Conservation (phyloP, 2,329 filamentous ascomycete species). For the Colletotrichum chlorophyti region DNA sequence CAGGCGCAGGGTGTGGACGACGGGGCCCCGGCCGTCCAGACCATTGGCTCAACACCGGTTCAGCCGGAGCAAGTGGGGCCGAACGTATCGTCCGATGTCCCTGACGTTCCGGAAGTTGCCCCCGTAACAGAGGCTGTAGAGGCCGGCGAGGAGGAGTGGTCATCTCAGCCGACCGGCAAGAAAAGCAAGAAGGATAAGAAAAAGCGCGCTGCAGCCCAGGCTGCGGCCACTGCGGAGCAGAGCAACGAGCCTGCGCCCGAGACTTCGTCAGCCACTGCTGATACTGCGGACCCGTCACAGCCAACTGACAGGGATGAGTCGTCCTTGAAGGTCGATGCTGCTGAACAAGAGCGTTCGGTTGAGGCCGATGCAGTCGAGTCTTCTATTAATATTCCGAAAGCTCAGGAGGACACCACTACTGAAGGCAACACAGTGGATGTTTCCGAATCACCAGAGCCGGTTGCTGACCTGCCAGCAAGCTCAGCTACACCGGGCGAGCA, state of each 20-base stretch:
- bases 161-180: conserved; percentile 31
- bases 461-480: background rate
- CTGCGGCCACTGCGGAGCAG: background rate
- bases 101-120: background rate
- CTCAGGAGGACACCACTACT: conserved; percentile 22
- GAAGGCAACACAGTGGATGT: conserved; percentile 2
- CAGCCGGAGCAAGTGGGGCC: conserved; percentile 10
- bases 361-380: background rate
- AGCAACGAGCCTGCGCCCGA: background rate
- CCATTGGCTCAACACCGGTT: background rate
- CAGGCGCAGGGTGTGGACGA: conserved; percentile 3
- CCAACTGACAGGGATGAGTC: background rate
- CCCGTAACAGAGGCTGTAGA: conserved; percentile 14
- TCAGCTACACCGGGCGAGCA: background rate
- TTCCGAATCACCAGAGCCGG: background rate
- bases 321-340: background rate
- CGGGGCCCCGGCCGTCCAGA: background rate
- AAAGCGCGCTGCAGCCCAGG: conserved; percentile 6
- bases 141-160: conserved; percentile 23
- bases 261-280: background rate
- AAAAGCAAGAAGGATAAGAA: conserved; percentile 32
- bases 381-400: background rate
- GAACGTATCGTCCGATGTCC: background rate
- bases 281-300: background rate
- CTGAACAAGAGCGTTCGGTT: background rate